Evolutionary conservation across 2,329 filamentous ascomycete species (phyloP).

Genomic region (Aspergillus arachidicola): DNA sequence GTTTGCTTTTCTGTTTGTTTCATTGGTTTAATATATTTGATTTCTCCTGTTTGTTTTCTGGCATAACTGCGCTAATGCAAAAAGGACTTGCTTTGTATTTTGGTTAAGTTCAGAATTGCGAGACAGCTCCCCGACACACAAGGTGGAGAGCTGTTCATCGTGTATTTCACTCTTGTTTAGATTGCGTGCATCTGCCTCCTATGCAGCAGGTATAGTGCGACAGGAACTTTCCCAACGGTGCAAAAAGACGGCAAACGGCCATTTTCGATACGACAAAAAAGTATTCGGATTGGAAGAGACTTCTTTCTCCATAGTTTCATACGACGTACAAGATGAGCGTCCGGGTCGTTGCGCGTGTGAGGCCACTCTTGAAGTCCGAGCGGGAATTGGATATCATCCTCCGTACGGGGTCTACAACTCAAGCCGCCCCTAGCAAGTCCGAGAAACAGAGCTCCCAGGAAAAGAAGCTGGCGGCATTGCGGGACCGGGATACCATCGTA

Average conservation of each 20-base stretch:
- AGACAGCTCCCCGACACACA: background rate
- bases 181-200: background rate
- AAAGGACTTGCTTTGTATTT: background rate
- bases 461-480: conserved; percentile 33
- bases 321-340: conserved; percentile 53
- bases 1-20: background rate
- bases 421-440: conserved; percentile 20
- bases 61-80: background rate
- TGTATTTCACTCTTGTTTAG: background rate
- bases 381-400: conserved; percentile 87
- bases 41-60: background rate
- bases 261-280: background rate
- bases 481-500: conserved; percentile 68
- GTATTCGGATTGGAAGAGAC: background rate
- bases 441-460: conserved; percentile 30
- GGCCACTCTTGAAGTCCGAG: conserved; percentile 84
- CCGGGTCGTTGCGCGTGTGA: conserved; percentile 85
- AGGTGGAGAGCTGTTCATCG: background rate
- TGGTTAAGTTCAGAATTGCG: background rate
- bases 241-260: background rate
- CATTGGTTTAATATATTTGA: background rate
- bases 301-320: background rate
- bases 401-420: conserved; percentile 57
- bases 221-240: background rate
- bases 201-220: background rate